Evolutionary conservation across 352 stramenopile species (phyloP).

Genomic region (Globisporangium nunn): DNA sequence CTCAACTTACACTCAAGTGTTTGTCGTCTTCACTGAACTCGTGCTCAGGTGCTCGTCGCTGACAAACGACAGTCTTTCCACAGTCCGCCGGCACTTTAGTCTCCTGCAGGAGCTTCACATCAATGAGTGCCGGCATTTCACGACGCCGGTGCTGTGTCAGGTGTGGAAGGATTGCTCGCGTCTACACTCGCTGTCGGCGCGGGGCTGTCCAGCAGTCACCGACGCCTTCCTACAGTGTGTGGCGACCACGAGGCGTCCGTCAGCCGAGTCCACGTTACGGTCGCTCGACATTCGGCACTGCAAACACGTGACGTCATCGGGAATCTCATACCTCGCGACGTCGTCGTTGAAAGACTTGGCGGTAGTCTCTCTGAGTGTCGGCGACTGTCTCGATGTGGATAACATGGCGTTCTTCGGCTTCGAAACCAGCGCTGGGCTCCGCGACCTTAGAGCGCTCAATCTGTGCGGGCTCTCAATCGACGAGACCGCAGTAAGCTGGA

Average conservation of each 20-base stretch:
- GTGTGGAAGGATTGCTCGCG: conserved; percentile 52
- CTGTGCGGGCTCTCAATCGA: conserved; percentile 42
- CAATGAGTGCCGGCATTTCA: conserved; percentile 59
- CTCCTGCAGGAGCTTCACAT: conserved; percentile 42
- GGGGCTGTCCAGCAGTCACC: conserved; percentile 36
- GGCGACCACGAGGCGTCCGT: conserved; percentile 35
- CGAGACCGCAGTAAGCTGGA: conserved; percentile 66
- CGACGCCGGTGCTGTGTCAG: conserved; percentile 31
- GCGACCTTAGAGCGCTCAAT: conserved; percentile 24
- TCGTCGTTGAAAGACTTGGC: conserved; percentile 23
- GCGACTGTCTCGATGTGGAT: conserved; percentile 49
- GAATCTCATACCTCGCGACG: conserved; percentile 44
- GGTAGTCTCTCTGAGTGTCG: conserved; percentile 26
- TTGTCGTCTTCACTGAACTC: not conserved
- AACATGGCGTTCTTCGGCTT: conserved; percentile 78
- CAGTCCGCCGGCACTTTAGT: conserved; percentile 34
- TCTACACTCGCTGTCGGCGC: conserved; percentile 37
- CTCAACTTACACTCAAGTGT: not conserved
- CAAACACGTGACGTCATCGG: conserved; percentile 57
- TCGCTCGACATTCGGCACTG: conserved; percentile 51
- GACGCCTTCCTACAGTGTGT: conserved; percentile 53
- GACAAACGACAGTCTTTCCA: conserved; percentile 44
- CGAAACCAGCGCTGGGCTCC: conserved; percentile 32
- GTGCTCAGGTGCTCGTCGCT: conserved; percentile 30
- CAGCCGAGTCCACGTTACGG: conserved; percentile 14